Conservation (phyloP, 768 basidiomycete species). For the Crepidotus variabilis region DNA sequence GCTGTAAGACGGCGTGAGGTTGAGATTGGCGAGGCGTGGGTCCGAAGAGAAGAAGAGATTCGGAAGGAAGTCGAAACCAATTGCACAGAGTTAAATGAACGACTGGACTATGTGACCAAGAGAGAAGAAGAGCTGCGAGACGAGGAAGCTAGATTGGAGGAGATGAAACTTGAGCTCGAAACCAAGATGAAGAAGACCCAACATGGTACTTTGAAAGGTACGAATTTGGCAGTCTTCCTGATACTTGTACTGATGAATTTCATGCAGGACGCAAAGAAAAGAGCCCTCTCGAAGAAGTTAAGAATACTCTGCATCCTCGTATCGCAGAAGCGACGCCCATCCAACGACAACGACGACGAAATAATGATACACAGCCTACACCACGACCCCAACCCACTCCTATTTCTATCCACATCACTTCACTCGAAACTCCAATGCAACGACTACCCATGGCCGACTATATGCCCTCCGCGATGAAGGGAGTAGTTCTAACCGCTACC, state of each 20-base stretch:
- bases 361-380: constrained; percentile 22
- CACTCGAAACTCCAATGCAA: constrained; percentile 52
- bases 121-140: constrained; percentile 50
- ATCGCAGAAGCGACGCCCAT: constrained; percentile 21
- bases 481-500: constrained; percentile 76
- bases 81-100: constrained; percentile 45
- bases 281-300: constrained; percentile 72
- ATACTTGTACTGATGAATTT: not conserved
- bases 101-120: constrained; percentile 44
- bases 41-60: constrained; percentile 45
- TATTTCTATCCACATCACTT: constrained; percentile 20
- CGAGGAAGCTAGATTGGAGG: constrained; percentile 48
- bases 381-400: constrained; percentile 26
- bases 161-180: constrained; percentile 47
- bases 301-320: constrained; percentile 59
- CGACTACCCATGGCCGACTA: constrained; percentile 33
- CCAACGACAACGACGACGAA: constrained; percentile 18
- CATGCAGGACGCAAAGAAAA: constrained; percentile 44
- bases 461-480: constrained; percentile 61
- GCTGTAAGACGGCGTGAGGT: constrained; percentile 62
- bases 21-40: constrained; percentile 62
- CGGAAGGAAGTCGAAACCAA: constrained; percentile 45
- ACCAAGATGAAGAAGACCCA: constrained; percentile 42
- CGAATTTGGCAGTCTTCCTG: not conserved
- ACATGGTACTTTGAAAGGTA: constrained; percentile 15